Evolutionary conservation across 1,284 basidiomycete species (phyloP), one percentile per base, ranked within the genome.

Genomic region (Psilocybe mexicana): DNA sequence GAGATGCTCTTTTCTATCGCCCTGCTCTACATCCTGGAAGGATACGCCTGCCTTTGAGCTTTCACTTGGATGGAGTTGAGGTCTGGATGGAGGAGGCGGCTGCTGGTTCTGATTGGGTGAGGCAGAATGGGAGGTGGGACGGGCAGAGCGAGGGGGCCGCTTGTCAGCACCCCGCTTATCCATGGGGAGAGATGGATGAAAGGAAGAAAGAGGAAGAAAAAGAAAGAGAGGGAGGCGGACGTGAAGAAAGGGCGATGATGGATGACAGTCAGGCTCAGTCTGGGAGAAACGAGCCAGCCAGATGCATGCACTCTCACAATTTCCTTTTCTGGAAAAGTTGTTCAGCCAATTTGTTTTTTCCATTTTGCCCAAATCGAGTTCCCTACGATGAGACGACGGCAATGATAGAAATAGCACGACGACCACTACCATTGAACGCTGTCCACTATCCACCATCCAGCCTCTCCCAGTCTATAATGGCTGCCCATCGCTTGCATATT

Each of bases 21-120:
- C 88, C 65, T 78, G 82, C 69, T 92, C 88, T 10, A 64, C 77
- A 59, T 78, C 78, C 71, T 87, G 85, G 67, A 92, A 92, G 36
- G 86, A 86, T 38, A 92, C 84, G 64, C 79, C 81, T 36, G 74
- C 70, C 61, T 77, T 71, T 51, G 72, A 63, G 42, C 69, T 60
- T 35, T 77, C 72, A 61, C 67, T 68, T 36, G 72, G 71, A 68
- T 76, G 62, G 66, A 77, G 65, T 63, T 69, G 67, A 14, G 70
- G 71, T 52, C 71, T 72, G 38, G 38, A 4, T 40, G 38, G 38
- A 53, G 61, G 24, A 7, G 8, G 45, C 45, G 54, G 61, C 49
- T 63, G 69, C 63, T 56, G 63, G 60, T 58, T 71, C 43, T 63
- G 65, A n/a, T 55, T 60, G 33, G 65, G 65, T 35, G 62, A 67